Evolutionary conservation across 2,329 filamentous ascomycete genomes (phyloP).

Genomic region (Epichloe festucae): DNA sequence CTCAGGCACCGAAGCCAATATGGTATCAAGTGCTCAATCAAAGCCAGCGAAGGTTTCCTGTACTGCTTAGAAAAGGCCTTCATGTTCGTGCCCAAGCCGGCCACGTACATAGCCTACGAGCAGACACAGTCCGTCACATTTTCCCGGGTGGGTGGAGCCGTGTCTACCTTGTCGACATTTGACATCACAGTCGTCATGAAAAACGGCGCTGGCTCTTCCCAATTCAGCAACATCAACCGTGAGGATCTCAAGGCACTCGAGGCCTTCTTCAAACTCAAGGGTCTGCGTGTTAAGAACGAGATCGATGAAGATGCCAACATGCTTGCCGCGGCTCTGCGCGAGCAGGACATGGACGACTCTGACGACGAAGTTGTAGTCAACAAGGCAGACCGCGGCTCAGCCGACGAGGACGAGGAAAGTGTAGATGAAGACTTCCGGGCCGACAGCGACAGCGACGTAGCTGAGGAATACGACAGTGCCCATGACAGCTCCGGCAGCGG

Average conservation of each 20-base stretch:
- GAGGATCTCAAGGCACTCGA: slow-evolving; percentile 97
- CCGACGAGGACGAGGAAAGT: slow-evolving; percentile 91
- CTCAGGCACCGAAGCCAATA: slow-evolving; percentile 74
- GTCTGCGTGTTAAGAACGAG: slow-evolving; percentile 93
- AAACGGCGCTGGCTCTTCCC: slow-evolving; percentile 71
- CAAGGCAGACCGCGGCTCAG: slow-evolving; percentile 70
- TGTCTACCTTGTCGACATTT: slow-evolving; percentile 89
- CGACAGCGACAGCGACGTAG: slow-evolving; percentile 86
- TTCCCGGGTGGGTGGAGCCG: slow-evolving; percentile 85
- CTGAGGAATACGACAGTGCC: slow-evolving; percentile 86
- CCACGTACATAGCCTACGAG: slow-evolving; percentile 93
- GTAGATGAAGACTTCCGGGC: slow-evolving; percentile 93
- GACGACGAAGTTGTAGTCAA: slow-evolving; percentile 67
- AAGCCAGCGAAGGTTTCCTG: slow-evolving; percentile 93
- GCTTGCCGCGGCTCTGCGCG: slow-evolving; percentile 69
- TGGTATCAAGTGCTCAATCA: slow-evolving; percentile 99
- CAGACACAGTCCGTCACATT: slow-evolving; percentile 86
- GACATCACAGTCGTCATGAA: slow-evolving; percentile 93
- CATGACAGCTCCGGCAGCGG: slow-evolving; percentile 76
- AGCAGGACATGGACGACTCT: slow-evolving; percentile 71
- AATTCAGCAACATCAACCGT: slow-evolving; percentile 98
- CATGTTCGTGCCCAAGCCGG: slow-evolving; percentile 97
- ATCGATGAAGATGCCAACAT: slow-evolving; percentile 84
- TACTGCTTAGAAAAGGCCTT: slow-evolving; percentile 98
- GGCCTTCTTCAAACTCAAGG: slow-evolving; percentile 93